Base-by-base conservation (phyloP, 768 basidiomycete genomes). In the Auricularia sp. region DNA sequence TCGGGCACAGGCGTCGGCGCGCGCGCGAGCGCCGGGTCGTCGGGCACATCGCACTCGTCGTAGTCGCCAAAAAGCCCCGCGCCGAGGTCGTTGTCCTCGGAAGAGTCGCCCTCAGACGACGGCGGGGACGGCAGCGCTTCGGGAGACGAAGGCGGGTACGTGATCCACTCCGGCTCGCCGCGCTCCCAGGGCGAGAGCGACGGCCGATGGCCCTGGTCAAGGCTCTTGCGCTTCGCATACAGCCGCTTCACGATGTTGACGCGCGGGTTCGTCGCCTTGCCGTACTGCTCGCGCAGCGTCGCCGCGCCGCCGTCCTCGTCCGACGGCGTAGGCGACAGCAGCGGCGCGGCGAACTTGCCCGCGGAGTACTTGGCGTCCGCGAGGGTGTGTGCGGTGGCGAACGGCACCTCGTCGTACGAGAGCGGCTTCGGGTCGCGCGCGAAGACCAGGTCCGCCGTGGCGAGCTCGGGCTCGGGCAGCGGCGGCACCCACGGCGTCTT, bases 321-420 rank as follows among this genome's bases (percentile, higher is more conserved):
- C n/a, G 68, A 63, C 35, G 47, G 51, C 33, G 54, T 35, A 14
- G 44, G 34, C 33, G 69, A 63, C 13, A 45, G 44, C 21, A 64
- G 58, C 29, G 86, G 84, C 58, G 89, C 73, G 29, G 80, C 79
- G 70, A 92, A 93, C 73, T 92, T 92, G 36, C 90, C 90, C n/a
- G 58, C 34, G 44, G 63, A 39, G 69, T 94, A 92, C 75, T 94
- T 94, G 10, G 84, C 84, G 71, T 93, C 90, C 14, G 84, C 78
- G 14, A 78, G 68, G 18, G 81, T 79, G 71, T 92, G 87, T 54
- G 80, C 83, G 10, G 78, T 73, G 0, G 87, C 82, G 66, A 94
- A 92, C 0, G 87, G 84, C 33, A 94, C 89, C 0, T 91, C 85
- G 44, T 90, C 88, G 66, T 91, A 93, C 34, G 75, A 71, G 69